phyloP scores from a whole-genome alignment of 2,329 filamentous ascomycete genomes.

The Beauveria scarabaeidicola region DNA sequence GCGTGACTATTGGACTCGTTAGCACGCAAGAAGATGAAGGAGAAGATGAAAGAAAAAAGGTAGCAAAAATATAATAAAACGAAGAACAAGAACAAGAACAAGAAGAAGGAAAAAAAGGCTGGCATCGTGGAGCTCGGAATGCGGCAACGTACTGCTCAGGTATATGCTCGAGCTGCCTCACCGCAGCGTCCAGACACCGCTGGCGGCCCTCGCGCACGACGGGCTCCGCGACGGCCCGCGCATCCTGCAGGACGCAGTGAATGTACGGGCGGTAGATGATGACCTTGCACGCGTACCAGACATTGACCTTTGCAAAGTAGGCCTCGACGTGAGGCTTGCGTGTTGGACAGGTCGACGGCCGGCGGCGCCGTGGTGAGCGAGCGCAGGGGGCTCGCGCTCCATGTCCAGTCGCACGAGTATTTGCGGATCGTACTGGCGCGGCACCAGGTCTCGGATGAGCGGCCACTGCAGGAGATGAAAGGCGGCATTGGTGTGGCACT shows the following conservation, averaged over 20 bases:
- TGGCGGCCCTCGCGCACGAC: constrained; percentile 69
- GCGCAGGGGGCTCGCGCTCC: constrained; percentile 65
- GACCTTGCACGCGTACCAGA: constrained; percentile 80
- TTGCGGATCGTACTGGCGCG: constrained; percentile 69
- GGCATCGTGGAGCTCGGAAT: too few species aligned
- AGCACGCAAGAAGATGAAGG: neutral
- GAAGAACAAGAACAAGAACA: neutral
- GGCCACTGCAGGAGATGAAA: constrained; percentile 74
- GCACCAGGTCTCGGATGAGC: constrained; percentile 68
- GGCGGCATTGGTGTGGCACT: constrained; percentile 72
- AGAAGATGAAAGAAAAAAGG: neutral
- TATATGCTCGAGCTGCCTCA: constrained; percentile 72
- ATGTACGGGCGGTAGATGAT: constrained; percentile 84
- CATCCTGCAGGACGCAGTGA: constrained; percentile 69
- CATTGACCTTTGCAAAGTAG: constrained; percentile 72
- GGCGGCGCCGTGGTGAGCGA: constrained; percentile 55
- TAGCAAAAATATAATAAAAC: too few species aligned
- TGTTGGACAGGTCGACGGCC: constrained; percentile 65
- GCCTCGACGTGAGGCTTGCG: constrained; percentile 66
- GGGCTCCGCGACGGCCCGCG: constrained; percentile 61
- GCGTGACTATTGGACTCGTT: constrained; percentile 47
- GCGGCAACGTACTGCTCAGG: constrained; percentile 56
- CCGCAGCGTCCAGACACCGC: constrained; percentile 71
- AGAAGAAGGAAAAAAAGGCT: neutral
- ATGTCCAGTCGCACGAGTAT: constrained; percentile 76